Conservation (phyloP, 768 basidiomycete genomes). For the Kwoniella heveanensis region DNA sequence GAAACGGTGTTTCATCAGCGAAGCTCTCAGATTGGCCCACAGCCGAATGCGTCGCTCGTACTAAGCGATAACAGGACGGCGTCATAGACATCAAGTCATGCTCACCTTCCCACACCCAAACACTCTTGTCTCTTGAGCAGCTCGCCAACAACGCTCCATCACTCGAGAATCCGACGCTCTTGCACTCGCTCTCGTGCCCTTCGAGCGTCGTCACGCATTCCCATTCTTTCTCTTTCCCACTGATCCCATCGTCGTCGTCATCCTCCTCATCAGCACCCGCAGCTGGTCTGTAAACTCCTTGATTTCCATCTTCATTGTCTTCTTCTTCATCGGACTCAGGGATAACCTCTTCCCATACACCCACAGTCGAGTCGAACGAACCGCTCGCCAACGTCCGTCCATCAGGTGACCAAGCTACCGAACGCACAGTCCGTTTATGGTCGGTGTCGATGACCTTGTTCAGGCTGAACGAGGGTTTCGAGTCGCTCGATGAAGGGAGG, state of each 20-base stretch:
- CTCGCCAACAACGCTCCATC: slow-evolving; percentile 83
- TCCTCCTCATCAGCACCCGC: slow-evolving; percentile 62
- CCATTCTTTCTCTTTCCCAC: slow-evolving; percentile 77
- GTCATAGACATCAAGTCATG: too few relatives aligned
- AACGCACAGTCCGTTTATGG: slow-evolving; percentile 83
- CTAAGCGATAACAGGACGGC: too few relatives aligned
- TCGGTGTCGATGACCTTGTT: slow-evolving; percentile 74
- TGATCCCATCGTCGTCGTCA: slow-evolving; percentile 69
- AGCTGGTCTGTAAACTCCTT: slow-evolving; percentile 32
- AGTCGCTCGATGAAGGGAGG: slow-evolving; percentile 38
- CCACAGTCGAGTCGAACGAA: slow-evolving; percentile 90
- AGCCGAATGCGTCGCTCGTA: too few relatives aligned
- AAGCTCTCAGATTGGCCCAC: too few relatives aligned
- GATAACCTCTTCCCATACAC: slow-evolving; percentile 78
- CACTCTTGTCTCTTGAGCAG: slow-evolving; percentile 93
- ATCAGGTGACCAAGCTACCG: slow-evolving; percentile 84
- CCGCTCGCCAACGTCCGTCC: slow-evolving; percentile 84
- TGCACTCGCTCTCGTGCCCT: slow-evolving; percentile 95
- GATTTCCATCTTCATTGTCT: slow-evolving; percentile 42
- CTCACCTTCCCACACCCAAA: slow-evolving; percentile 98
- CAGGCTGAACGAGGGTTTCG: slow-evolving; percentile 51
- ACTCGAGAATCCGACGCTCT: slow-evolving; percentile 78
- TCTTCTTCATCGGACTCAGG: slow-evolving; percentile 57
- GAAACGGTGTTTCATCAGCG: too few relatives aligned
- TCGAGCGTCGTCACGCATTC: slow-evolving; percentile 84